A percentile compares a stretch with the other conserved stretches of the same genome.
These are phyloP conservation scores for Durusdinium trenchii DNA, from an alignment of 73 alveolate genomes.

Conservation along the genomic window DNA sequence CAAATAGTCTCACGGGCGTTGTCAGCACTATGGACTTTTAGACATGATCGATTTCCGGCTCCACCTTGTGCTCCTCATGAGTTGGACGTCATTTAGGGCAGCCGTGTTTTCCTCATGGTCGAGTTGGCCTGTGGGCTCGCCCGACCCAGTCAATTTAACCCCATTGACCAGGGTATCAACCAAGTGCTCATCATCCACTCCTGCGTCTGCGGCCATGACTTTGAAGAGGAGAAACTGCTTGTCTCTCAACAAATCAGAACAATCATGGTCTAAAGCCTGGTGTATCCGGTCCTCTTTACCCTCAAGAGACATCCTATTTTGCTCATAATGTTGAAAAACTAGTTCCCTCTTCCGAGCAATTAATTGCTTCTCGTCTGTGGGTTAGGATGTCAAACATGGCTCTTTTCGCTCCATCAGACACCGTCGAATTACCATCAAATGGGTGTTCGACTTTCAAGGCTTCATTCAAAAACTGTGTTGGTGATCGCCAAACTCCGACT, in stretches of 20 bases:
- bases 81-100: background rate
- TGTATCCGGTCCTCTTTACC: background rate
- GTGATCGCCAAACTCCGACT: background rate
- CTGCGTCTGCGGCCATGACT: background rate
- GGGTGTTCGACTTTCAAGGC: background rate
- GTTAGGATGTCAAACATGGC: background rate
- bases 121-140: background rate
- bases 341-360: background rate
- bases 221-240: background rate
- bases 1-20: background rate
- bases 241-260: background rate
- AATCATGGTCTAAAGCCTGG: background rate
- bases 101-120: background rate
- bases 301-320: background rate
- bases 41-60: background rate
- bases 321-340: background rate
- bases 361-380: background rate
- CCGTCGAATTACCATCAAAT: background rate
- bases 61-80: conserved; percentile 20
- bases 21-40: background rate
- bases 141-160: background rate
- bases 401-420: background rate
- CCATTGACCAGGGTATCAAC: background rate
- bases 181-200: background rate
- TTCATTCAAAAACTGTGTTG: background rate